These are phyloP conservation scores for Penicillium vulpinum DNA, from an alignment of 2,329 filamentous ascomycete species.

Conservation along the genomic window DNA sequence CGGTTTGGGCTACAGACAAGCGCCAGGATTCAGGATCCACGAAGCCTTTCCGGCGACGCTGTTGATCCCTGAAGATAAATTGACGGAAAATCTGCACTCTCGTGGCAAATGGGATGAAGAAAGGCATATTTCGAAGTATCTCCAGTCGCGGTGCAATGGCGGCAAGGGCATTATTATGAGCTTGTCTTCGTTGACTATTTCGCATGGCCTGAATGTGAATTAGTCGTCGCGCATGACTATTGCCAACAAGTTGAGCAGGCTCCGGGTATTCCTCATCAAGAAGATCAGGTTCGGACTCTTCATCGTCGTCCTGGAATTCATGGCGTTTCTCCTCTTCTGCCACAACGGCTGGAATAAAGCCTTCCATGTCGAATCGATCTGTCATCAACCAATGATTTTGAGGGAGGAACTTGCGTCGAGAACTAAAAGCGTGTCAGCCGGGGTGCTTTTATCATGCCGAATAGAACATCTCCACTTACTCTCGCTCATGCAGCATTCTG, in stretches of 20 bases:
- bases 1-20: slow-evolving; percentile 54
- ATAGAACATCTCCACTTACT: slow-evolving; percentile 46
- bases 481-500: slow-evolving; percentile 87
- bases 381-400: slow-evolving; percentile 94
- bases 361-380: slow-evolving; percentile 78
- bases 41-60: slow-evolving; percentile 65
- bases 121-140: slow-evolving; percentile 93
- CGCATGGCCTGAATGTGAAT: slow-evolving; percentile 63
- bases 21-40: slow-evolving; percentile 76
- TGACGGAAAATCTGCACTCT: slow-evolving; percentile 90
- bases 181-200: slow-evolving; percentile 64
- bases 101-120: slow-evolving; percentile 89
- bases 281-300: slow-evolving; percentile 54
- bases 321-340: slow-evolving; percentile 79
- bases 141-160: slow-evolving; percentile 83
- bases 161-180: slow-evolving; percentile 70
- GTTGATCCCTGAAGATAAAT: slow-evolving; percentile 83
- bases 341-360: slow-evolving; percentile 83
- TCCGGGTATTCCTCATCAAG: slow-evolving; percentile 39
- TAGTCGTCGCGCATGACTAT: slow-evolving; percentile 62
- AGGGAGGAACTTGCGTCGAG: slow-evolving; percentile 78
- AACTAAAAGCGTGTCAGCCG: slow-evolving; percentile 46
- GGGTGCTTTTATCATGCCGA: neutral
- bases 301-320: slow-evolving; percentile 64
- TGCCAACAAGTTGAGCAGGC: slow-evolving; percentile 52